Conservation (phyloP, 1,284 basidiomycete species). For the Exobasidium rhododendri region DNA sequence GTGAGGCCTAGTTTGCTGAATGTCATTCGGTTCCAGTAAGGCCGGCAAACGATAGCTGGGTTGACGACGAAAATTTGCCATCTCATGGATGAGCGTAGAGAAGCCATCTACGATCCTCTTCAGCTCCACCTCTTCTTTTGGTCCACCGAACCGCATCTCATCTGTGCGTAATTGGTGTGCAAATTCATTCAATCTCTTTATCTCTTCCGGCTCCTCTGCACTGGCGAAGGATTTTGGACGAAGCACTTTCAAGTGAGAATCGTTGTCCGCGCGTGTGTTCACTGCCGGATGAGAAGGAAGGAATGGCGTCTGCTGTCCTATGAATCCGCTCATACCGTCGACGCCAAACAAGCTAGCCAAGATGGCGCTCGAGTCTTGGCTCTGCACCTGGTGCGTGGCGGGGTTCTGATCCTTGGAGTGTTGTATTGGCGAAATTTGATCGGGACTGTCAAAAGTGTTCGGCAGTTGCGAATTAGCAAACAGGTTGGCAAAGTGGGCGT, state of each 20-base stretch:
- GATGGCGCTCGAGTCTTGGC: constrained; percentile 12
- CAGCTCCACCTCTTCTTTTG: constrained; percentile 13
- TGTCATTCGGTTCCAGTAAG: constrained; percentile 26
- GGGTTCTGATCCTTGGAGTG: not conserved
- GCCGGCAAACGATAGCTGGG: constrained; percentile 33
- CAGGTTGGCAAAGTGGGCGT: not conserved
- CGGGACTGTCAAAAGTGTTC: not conserved
- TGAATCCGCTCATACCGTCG: not conserved
- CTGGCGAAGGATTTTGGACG: not conserved
- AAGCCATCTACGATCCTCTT: constrained; percentile 21
- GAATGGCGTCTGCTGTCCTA: not conserved
- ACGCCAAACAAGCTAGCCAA: constrained; percentile 16
- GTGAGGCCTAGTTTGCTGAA: constrained; percentile 35
- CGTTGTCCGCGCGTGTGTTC: too few species aligned
- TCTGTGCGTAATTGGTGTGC: not conserved
- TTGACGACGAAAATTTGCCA: constrained; percentile 25
- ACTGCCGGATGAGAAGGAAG: too few species aligned
- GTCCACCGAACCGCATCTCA: constrained; percentile 5
- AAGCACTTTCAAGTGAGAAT: too few species aligned
- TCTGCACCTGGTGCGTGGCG: not conserved
- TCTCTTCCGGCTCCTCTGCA: not conserved
- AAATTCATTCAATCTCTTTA: not conserved
- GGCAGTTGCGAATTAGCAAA: not conserved
- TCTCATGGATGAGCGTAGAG: constrained; percentile 26
- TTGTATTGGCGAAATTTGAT: not conserved